A percentile compares a stretch with the other conserved stretches of the same genome.
These are phyloP conservation scores for Chlamydomonas sp. DNA, from an alignment of 139 green algal genomes.

Conservation along the genomic window DNA sequence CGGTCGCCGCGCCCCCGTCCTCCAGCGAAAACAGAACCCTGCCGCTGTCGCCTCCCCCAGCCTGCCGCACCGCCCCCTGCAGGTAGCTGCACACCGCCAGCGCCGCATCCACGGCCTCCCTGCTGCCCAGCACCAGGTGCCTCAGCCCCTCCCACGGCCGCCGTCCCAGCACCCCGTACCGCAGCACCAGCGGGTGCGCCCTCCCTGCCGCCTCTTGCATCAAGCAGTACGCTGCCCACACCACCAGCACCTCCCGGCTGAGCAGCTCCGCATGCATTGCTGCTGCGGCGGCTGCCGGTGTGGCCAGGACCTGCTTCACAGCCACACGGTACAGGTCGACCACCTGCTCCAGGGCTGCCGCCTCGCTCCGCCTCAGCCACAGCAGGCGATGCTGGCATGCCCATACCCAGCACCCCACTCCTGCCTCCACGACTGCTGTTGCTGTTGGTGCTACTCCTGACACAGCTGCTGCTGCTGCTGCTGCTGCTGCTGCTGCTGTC, in stretches of 20 bases:
- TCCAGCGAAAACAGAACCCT: conserved; percentile 32
- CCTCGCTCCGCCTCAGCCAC: conserved; percentile 24
- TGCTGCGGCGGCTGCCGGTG: too few relatives aligned
- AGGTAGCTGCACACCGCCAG: conserved; percentile 53
- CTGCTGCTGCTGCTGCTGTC: not conserved
- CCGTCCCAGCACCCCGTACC: conserved; percentile 37
- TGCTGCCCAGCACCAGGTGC: conserved; percentile 57
- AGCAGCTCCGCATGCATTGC: conserved; percentile 42
- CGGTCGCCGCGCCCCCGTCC: conserved; percentile 28
- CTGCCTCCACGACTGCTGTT: too few relatives aligned
- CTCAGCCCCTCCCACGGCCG: conserved; percentile 37
- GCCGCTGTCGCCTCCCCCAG: not conserved
- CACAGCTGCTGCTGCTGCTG: not conserved
- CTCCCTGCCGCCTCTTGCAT: not conserved
- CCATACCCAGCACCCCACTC: too few relatives aligned
- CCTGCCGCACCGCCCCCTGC: not conserved
- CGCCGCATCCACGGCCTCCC: conserved; percentile 25
- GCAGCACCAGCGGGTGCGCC: not conserved
- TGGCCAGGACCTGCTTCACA: too few relatives aligned
- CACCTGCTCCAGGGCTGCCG: conserved; percentile 26
- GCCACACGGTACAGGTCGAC: conserved; percentile 45
- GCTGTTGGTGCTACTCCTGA: not conserved
- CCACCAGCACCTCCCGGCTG: conserved; percentile 55
- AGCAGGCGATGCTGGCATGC: too few relatives aligned
- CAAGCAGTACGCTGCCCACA: conserved; percentile 60